Percentiles rank a stretch among this genome's conserved stretches.
phyloP scores from a whole-genome alignment of 2,329 filamentous ascomycete species.

The Parascedosporium putredinis region DNA sequence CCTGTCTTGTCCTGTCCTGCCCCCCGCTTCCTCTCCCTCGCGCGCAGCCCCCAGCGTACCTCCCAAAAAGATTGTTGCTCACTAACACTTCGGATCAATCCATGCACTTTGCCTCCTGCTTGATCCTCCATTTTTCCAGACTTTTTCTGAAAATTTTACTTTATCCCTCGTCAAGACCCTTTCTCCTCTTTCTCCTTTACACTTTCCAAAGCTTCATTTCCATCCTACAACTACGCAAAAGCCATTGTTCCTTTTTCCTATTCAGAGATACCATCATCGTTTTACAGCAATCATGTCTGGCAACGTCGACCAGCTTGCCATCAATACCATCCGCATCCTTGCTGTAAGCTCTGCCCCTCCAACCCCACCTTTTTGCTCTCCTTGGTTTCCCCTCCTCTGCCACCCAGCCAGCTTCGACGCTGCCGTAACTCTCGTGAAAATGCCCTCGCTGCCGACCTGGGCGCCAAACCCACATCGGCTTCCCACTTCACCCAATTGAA shows the following conservation, averaged over 20 bases:
- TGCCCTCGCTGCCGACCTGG: too few species aligned
- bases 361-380: conserved; percentile 15
- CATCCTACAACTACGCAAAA: conserved; percentile 15
- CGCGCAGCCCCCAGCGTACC: too few species aligned
- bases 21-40: too few species aligned
- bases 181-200: conserved; percentile 12
- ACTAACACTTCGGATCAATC: too few species aligned
- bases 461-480: background rate
- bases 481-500: background rate
- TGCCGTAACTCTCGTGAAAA: too few species aligned
- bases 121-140: background rate
- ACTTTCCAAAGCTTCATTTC: conserved; percentile 11
- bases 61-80: too few species aligned
- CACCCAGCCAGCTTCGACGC: background rate
- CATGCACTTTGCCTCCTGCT: background rate
- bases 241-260: conserved; percentile 12
- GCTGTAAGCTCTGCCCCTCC: conserved; percentile 58
- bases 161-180: background rate
- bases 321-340: conserved; percentile 96
- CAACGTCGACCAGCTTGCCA: conserved; percentile 79
- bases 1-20: too few species aligned
- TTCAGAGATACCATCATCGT: conserved; percentile 7
- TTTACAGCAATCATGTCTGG: conserved; percentile 62
- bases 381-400: conserved; percentile 21
- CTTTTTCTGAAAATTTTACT: conserved; percentile 3